Conservation (phyloP, 2,329 filamentous ascomycete species). For the Cordyceps cateniannulata region DNA sequence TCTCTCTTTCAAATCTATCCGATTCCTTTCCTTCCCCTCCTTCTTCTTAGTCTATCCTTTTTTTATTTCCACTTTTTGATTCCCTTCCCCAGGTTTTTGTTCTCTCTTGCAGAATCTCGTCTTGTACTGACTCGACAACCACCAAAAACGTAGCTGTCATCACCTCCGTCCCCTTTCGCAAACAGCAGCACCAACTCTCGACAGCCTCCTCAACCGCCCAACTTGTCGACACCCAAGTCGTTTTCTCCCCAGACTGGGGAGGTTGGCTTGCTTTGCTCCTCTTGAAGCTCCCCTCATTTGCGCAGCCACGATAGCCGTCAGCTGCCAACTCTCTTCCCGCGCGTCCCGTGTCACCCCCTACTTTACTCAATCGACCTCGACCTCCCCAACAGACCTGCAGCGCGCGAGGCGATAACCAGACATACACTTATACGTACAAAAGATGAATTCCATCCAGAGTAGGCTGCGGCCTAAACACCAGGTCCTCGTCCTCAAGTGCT, state of each 20-base stretch:
- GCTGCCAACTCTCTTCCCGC: background rate
- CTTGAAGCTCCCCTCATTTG: background rate
- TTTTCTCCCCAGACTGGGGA: too few relatives aligned
- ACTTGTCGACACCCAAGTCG: too few relatives aligned
- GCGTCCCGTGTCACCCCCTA: background rate
- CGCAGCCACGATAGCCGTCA: background rate
- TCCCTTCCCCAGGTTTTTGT: slow-evolving; percentile 3
- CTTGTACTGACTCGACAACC: background rate
- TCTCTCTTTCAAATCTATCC: slow-evolving; percentile 6
- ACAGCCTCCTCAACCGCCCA: too few relatives aligned
- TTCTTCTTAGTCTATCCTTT: background rate
- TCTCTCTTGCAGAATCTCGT: background rate
- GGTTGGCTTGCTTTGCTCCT: too few relatives aligned
- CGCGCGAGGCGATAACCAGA: background rate
- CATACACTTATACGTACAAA: slow-evolving; percentile 11
- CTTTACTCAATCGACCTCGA: background rate
- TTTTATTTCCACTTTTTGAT: background rate
- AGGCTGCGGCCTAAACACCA: slow-evolving; percentile 90
- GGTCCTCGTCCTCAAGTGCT: slow-evolving; percentile 92
- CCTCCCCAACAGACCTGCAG: background rate
- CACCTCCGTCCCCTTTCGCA: background rate
- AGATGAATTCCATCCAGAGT: slow-evolving; percentile 60
- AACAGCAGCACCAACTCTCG: too few relatives aligned
- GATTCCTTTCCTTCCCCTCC: slow-evolving; percentile 2
- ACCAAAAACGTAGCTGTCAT: background rate